Evolutionary conservation across 768 basidiomycete species (phyloP).

Genomic region (Myochromella boudieri): DNA sequence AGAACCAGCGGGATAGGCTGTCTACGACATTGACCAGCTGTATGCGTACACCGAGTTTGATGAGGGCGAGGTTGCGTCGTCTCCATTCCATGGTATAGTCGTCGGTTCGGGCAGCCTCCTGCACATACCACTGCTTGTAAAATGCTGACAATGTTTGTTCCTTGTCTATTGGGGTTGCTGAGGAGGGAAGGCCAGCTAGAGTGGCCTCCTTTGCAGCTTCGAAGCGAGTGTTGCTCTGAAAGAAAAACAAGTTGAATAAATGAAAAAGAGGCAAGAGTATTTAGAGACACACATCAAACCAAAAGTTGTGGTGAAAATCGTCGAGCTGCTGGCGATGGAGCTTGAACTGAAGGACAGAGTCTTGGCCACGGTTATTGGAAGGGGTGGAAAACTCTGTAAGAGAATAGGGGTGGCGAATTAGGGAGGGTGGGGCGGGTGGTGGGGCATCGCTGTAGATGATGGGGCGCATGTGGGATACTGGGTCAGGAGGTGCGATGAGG

Average conservation of each 20-base stretch:
- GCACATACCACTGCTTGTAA: slow-evolving; percentile 71
- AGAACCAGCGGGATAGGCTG: slow-evolving; percentile 27
- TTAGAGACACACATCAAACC: slow-evolving; percentile 67
- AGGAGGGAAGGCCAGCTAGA: slow-evolving; percentile 53
- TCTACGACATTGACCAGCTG: slow-evolving; percentile 44
- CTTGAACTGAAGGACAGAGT: slow-evolving; percentile 67
- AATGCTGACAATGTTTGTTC: slow-evolving; percentile 75
- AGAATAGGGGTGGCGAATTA: slow-evolving; percentile 70
- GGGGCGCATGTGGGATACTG: slow-evolving; percentile 77
- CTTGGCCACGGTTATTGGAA: slow-evolving; percentile 30
- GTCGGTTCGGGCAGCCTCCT: slow-evolving; percentile 58
- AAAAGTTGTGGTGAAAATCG: slow-evolving; percentile 75
- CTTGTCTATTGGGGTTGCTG: slow-evolving; percentile 49
- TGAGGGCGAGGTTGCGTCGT: slow-evolving; percentile 53
- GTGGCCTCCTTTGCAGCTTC: slow-evolving; percentile 64
- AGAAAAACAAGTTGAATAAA: background rate
- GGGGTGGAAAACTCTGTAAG: slow-evolving; percentile 62
- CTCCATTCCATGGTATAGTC: slow-evolving; percentile 70
- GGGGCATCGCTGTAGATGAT: slow-evolving; percentile 69
- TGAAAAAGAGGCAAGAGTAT: background rate
- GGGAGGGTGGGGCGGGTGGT: slow-evolving; percentile 31
- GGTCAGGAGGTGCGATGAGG: slow-evolving; percentile 71
- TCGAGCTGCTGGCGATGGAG: slow-evolving; percentile 72
- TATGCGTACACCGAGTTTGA: slow-evolving; percentile 59
- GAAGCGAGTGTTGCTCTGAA: slow-evolving; percentile 82